A percentile compares a stretch with the other conserved stretches of the same genome.
phyloP scores from a whole-genome alignment of 768 basidiomycete species.

The Collybia nuda region DNA sequence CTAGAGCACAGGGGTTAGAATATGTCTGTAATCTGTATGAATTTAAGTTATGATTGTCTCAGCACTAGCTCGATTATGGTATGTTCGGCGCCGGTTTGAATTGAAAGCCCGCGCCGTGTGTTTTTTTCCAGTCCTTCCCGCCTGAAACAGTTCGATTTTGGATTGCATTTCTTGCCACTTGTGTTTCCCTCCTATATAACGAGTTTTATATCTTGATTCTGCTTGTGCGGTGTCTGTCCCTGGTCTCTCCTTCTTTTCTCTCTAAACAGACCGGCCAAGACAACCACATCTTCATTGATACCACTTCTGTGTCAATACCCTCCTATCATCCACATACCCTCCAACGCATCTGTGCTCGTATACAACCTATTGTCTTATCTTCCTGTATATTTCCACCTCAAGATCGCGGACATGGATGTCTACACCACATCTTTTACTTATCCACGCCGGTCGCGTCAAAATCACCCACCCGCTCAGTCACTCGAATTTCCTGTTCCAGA shows the following conservation, averaged over 20 bases:
- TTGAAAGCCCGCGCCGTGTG: slow-evolving; percentile 38
- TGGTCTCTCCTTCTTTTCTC: slow-evolving; percentile 28
- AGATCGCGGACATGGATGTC: slow-evolving; percentile 69
- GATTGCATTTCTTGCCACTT: slow-evolving; percentile 20
- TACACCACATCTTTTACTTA: slow-evolving; percentile 94
- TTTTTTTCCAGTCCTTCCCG: slow-evolving; percentile 28
- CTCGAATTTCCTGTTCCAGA: slow-evolving; percentile 58
- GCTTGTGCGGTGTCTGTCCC: slow-evolving; percentile 26
- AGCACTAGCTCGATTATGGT: neutral
- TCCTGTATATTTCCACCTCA: slow-evolving; percentile 27
- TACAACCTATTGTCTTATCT: neutral
- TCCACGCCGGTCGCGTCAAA: slow-evolving; percentile 77
- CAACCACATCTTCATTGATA: slow-evolving; percentile 38
- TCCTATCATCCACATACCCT: slow-evolving; percentile 38
- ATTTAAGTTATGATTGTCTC: slow-evolving; percentile 9
- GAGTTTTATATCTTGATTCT: slow-evolving; percentile 12
- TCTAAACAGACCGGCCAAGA: slow-evolving; percentile 29
- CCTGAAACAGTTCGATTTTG: slow-evolving; percentile 28
- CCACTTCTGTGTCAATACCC: slow-evolving; percentile 57
- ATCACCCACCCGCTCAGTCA: slow-evolving; percentile 61
- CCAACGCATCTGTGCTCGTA: slow-evolving; percentile 5
- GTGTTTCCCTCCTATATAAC: slow-evolving; percentile 21
- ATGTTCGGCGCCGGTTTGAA: slow-evolving; percentile 17
- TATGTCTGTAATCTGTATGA: neutral
- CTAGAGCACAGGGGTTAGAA: slow-evolving; percentile 2